Evolutionary conservation across 345 rosid species (phyloP), one percentile per base, ranked within the genome.

Genomic region (Durio zibethinus): DNA sequence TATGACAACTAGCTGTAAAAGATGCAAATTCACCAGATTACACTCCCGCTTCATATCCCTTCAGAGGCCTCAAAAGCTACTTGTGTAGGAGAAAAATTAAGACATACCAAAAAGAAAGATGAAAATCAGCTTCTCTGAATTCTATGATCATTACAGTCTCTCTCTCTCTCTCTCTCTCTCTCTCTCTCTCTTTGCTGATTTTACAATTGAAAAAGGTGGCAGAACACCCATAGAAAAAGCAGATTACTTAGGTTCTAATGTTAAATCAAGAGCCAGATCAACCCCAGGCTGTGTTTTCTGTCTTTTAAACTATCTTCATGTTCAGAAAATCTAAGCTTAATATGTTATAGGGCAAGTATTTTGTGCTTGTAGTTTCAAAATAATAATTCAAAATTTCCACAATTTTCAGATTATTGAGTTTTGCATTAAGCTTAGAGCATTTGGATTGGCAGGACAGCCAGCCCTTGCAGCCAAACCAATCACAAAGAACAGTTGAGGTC

Each of bases 21-120:
- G 56, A 76, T 52, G 50, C 38, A 75, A 57, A 47, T 35, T 66
- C 45, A 82, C 71, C 54, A 56, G 29, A 61, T 33, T 48, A 42
- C 43, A 21, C 53, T 57, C 14, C 67, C 38, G 20, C 53, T 78
- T 40, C 23, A 56, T 21, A 69, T 56, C 59, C 60, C 27, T 33
- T 72, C 42, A 69, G 40, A 21, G 72, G 57, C 38, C 57, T 7
- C 52, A 25, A 29, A 70, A 71, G 47, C 61, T 57, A 68, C 20
- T 70, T 23, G 52, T 21, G 15, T 63, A 25, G 54, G 40, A 40
- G 36, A 74, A 40, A 53, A 5, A 48, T 70, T 3, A 50, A 78
- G 60, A 56, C 21, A 14, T 62, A 61, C 10, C 20, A 27, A 2
- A 73, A 33, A 60, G 57, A 42, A 57, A 53, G 59, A 67, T 47